These are phyloP conservation scores for Venturia effusa DNA, from an alignment of 2,329 filamentous ascomycete genomes.

Conservation along the genomic window DNA sequence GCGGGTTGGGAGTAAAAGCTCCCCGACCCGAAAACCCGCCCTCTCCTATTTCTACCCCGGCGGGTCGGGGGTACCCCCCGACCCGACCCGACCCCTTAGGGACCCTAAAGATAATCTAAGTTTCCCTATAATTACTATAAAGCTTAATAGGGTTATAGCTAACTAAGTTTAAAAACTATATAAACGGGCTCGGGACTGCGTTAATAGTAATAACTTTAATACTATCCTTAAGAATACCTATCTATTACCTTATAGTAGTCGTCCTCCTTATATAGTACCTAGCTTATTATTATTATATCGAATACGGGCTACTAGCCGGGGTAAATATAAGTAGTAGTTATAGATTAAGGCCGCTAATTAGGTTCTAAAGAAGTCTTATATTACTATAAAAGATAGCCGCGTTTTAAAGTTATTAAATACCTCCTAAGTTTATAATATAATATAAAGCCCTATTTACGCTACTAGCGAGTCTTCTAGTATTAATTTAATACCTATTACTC, in stretches of 20 bases:
- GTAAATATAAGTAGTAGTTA: not conserved
- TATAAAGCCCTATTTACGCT: not conserved
- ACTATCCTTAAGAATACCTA: not conserved
- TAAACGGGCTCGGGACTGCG: not conserved
- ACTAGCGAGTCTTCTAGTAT: not conserved
- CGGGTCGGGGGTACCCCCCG: too few species aligned
- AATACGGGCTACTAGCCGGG: not conserved
- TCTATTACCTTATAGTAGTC: not conserved
- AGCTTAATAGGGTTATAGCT: not conserved
- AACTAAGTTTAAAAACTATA: not conserved
- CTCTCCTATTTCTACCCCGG: too few species aligned
- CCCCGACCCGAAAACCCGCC: too few species aligned
- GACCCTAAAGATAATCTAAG: too few species aligned
- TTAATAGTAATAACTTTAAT: not conserved
- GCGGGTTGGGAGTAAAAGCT: too few species aligned
- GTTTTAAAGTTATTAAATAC: not conserved
- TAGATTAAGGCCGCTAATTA: not conserved
- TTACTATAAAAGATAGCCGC: too few species aligned
- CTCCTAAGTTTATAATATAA: not conserved
- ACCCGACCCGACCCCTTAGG: too few species aligned
- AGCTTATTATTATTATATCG: not conserved
- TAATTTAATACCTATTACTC: not conserved
- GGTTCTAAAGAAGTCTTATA: not conserved
- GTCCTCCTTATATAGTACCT: not conserved
- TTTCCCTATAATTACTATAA: too few species aligned